phyloP scores from a whole-genome alignment of 192 early-diverging fungal genomes.

The Linnemannia zychae region DNA sequence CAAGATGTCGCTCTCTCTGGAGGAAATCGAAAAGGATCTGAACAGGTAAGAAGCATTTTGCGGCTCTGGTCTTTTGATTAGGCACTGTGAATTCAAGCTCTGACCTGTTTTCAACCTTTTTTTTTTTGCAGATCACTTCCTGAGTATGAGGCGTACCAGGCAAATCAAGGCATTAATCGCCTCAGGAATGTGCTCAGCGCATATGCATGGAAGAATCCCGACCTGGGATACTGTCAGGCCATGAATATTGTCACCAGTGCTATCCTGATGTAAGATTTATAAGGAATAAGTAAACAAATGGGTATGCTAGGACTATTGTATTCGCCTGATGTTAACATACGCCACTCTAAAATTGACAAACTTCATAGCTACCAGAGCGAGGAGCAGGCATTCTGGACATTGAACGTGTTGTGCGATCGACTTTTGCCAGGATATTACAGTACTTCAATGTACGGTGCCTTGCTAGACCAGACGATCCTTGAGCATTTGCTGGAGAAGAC shows the following conservation, averaged over 20 bases:
- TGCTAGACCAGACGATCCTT: constrained; percentile 96
- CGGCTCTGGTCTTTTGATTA: neutral
- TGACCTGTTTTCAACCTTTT: neutral
- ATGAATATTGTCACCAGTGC: constrained; percentile 99
- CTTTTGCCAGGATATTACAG: constrained; percentile 97
- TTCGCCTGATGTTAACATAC: neutral
- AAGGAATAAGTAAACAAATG: neutral
- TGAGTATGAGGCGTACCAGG: constrained; percentile 95
- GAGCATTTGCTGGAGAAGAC: constrained; percentile 89
- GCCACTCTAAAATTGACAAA: neutral
- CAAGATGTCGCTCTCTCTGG: constrained; percentile 81
- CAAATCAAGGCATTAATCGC: constrained; percentile 89
- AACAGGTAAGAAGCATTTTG: constrained; percentile 69
- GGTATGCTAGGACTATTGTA: no score
- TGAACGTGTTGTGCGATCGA: constrained; percentile 90
- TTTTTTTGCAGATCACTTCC: constrained; percentile 79
- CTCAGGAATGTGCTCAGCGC: constrained; percentile 93
- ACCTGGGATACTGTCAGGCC: constrained; percentile 99
- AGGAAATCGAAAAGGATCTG: constrained; percentile 97
- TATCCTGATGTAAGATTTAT: constrained; percentile 77
- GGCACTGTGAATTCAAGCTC: neutral
- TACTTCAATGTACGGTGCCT: constrained; percentile 98
- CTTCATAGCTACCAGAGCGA: constrained; percentile 83
- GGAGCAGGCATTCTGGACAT: constrained; percentile 98
- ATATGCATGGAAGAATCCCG: constrained; percentile 86